Conservation (phyloP, 2,329 filamentous ascomycete genomes). For the Fusarium tjaetaba region DNA sequence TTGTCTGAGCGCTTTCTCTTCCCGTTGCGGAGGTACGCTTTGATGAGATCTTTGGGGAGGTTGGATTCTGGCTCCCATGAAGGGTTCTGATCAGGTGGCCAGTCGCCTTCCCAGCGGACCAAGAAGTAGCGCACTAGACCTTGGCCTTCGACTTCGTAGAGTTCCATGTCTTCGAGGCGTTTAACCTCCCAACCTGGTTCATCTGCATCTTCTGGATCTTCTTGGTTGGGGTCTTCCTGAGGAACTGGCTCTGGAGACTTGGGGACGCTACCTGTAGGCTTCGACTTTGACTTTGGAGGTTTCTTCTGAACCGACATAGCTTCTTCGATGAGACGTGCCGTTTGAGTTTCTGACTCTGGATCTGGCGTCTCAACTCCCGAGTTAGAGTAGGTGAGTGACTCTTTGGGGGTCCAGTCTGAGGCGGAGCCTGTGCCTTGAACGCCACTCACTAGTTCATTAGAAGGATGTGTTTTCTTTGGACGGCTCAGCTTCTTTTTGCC, state of each 20-base stretch:
- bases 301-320: neutral
- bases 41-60: slow-evolving; percentile 54
- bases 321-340: neutral
- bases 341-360: neutral
- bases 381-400: slow-evolving; percentile 6
- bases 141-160: slow-evolving; percentile 50
- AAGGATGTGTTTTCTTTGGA: neutral
- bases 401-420: slow-evolving; percentile 5
- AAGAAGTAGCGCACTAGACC: slow-evolving; percentile 57
- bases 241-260: neutral
- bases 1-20: slow-evolving; percentile 26
- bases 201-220: slow-evolving; percentile 1
- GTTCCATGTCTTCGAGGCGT: slow-evolving; percentile 54
- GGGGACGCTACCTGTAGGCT: neutral
- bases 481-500: neutral
- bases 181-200: slow-evolving; percentile 56
- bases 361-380: slow-evolving; percentile 7
- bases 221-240: neutral
- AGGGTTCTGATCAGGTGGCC: slow-evolving; percentile 65
- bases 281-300: neutral
- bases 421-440: neutral
- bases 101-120: slow-evolving; percentile 66
- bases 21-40: slow-evolving; percentile 50
- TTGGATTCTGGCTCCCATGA: slow-evolving; percentile 68
- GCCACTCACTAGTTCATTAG: neutral